Evolutionary conservation across 164 flowering plant species (phyloP).

Genomic region (Vitis cinerea): DNA sequence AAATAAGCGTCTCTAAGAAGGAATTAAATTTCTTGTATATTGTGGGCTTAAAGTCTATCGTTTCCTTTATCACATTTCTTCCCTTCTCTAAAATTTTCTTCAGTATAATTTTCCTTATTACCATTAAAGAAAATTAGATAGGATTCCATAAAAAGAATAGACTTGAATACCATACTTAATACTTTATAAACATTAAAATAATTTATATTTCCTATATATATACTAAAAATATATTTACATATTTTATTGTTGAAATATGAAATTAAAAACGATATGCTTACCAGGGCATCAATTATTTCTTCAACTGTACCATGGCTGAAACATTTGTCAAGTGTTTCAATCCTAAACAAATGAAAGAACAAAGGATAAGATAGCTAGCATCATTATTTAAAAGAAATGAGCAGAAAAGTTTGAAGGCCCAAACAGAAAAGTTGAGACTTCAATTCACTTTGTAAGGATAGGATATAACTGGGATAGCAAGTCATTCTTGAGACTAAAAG

Average conservation of each 20-base stretch:
- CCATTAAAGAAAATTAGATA: no score
- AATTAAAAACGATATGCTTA: slow-evolving; percentile 12
- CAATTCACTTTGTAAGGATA: background rate
- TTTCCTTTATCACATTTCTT: no score
- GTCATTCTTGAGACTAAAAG: background rate
- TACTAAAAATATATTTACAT: background rate
- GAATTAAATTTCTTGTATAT: no score
- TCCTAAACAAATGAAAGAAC: slow-evolving; percentile 22
- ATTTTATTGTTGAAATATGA: no score
- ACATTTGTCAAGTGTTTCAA: slow-evolving; percentile 37
- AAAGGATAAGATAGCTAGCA: background rate
- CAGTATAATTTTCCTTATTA: no score
- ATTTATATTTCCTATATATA: no score
- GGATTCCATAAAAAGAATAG: no score
- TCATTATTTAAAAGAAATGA: background rate
- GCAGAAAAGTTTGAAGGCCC: background rate
- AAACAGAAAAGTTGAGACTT: background rate
- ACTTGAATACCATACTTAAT: no score
- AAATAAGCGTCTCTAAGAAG: no score
- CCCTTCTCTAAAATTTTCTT: no score
- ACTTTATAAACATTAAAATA: no score
- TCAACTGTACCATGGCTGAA: slow-evolving; percentile 47
- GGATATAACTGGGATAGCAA: background rate
- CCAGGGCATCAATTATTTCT: slow-evolving; percentile 47
- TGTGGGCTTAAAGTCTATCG: no score